phyloP scores from a whole-genome alignment of 805 yeast genomes.

The Metschnikowia santaceciliae region DNA sequence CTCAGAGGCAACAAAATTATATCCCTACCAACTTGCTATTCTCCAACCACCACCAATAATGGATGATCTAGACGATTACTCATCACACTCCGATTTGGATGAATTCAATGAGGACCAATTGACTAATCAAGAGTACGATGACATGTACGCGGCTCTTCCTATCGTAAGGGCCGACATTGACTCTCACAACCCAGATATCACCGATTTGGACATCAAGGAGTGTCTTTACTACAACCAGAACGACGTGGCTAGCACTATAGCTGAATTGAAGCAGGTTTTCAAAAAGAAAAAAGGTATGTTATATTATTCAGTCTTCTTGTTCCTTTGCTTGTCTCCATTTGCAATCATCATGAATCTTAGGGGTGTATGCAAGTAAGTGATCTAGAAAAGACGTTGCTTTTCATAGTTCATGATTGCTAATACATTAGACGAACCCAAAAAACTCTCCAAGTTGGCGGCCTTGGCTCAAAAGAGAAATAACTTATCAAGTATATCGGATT shows the following conservation, averaged over 20 bases:
- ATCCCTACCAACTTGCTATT: neutral
- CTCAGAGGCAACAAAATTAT: neutral
- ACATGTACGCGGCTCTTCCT: constrained; percentile 43
- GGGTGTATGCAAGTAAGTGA: constrained; percentile 5
- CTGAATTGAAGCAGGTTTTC: constrained; percentile 39
- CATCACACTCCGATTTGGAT: constrained; percentile 25
- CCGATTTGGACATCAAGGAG: constrained; percentile 52
- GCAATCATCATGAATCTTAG: constrained; percentile 3
- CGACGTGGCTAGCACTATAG: constrained; percentile 48
- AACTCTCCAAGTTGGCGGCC: constrained; percentile 16
- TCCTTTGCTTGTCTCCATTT: neutral
- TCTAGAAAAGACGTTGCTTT: constrained; percentile 3
- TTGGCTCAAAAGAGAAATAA: constrained; percentile 1
- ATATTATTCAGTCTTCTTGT: neutral
- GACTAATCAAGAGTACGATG: constrained; percentile 39
- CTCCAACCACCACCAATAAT: neutral
- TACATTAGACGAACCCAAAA: constrained; percentile 14
- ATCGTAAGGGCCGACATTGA: constrained; percentile 32
- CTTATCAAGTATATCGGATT: constrained; percentile 3
- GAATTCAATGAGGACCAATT: constrained; percentile 37
- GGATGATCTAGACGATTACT: constrained; percentile 21
- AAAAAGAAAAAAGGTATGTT: constrained; percentile 45
- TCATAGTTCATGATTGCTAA: constrained; percentile 17
- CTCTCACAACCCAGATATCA: constrained; percentile 40
- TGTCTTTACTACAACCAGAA: constrained; percentile 57